These are phyloP conservation scores for Pinus tabuliformis DNA, from an alignment of 75 land plant species.

Conservation along the genomic window DNA sequence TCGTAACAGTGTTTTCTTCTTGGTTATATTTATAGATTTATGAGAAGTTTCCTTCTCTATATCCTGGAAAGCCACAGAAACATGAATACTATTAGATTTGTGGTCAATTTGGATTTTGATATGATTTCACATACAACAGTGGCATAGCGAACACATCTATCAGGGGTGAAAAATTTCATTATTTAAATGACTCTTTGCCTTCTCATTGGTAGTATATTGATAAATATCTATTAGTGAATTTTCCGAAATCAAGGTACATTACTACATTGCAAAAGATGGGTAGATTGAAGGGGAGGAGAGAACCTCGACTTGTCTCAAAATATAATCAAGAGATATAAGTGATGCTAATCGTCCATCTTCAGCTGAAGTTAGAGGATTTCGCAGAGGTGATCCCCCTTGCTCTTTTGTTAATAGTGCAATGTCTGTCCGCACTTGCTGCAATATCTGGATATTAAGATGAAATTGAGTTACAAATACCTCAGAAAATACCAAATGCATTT, in stretches of 20 bases:
- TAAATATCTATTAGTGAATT: background rate
- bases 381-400: slow-evolving; percentile 78
- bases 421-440: slow-evolving; percentile 87
- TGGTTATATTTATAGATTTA: slow-evolving; percentile 41
- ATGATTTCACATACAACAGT: background rate
- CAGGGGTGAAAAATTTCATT: background rate
- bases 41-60: slow-evolving; percentile 55
- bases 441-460: slow-evolving; percentile 42
- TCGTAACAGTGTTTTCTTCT: slow-evolving; percentile 64
- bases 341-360: slow-evolving; percentile 98
- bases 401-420: slow-evolving; percentile 72
- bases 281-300: background rate
- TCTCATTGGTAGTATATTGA: background rate
- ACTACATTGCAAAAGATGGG: background rate
- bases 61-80: slow-evolving; percentile 40
- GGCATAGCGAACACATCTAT: background rate
- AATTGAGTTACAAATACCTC: background rate
- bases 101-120: background rate
- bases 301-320: slow-evolving; percentile 90
- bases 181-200: background rate
- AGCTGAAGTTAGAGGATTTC: slow-evolving; percentile 86
- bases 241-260: background rate
- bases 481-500: background rate
- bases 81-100: background rate
- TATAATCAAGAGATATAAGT: slow-evolving; percentile 87